Evolutionary conservation across 1,284 basidiomycete genomes (phyloP).

Genomic region (Ustilago cynodontis): DNA sequence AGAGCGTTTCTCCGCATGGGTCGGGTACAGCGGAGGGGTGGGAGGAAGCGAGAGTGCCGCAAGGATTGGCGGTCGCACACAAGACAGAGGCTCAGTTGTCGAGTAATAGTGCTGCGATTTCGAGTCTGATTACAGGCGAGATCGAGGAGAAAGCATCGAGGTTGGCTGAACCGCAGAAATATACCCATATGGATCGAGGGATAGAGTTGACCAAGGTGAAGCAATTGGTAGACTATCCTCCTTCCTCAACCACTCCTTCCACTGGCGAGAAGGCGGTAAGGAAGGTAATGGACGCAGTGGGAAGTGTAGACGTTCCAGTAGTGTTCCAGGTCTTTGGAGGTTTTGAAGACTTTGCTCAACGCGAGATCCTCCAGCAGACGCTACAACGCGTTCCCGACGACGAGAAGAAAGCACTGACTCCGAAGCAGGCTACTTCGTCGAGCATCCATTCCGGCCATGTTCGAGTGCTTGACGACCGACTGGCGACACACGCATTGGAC

Average conservation of each 20-base stretch:
- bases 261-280: not conserved
- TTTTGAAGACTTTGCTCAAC: constrained; percentile 62
- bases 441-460: constrained; percentile 59
- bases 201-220: constrained; percentile 25
- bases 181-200: constrained; percentile 26
- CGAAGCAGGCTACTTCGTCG: constrained; percentile 16
- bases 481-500: constrained; percentile 11
- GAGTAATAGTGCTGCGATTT: constrained; percentile 20
- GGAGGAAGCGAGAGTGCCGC: constrained; percentile 30
- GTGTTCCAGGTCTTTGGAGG: constrained; percentile 51
- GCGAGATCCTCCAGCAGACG: constrained; percentile 55
- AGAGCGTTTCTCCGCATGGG: constrained; percentile 20
- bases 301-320: constrained; percentile 17
- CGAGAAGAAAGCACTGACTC: not conserved
- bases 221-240: constrained; percentile 33
- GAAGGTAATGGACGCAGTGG: constrained; percentile 4
- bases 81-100: constrained; percentile 30
- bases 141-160: constrained; percentile 48
- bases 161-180: constrained; percentile 41
- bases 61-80: constrained; percentile 24
- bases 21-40: constrained; percentile 12
- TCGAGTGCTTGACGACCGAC: constrained; percentile 14
- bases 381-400: not conserved
- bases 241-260: not conserved
- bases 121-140: constrained; percentile 42